Evolutionary conservation across 176 grass and related monocot species (phyloP), one percentile per base, ranked within the genome.

Genomic region (Zoysia pacifica): DNA sequence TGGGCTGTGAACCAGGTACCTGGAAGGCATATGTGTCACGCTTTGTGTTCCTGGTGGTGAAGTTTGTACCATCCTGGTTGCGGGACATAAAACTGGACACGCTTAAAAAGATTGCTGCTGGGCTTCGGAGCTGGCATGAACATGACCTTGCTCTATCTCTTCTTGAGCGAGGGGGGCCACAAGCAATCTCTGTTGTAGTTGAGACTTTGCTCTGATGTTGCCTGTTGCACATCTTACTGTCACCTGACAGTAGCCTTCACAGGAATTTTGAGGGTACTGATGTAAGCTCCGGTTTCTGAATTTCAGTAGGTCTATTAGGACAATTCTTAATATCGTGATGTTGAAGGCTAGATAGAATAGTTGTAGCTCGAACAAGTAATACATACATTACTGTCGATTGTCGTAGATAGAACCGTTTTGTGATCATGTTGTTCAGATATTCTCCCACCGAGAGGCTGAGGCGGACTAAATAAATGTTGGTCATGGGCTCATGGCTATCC

Each of bases 21-120:
- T 95, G 93, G 96, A 93, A 95, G 60, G 88, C 93, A 9, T 94
- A 95, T 38, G 90, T 95, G 36, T 93, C 88, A 0, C 83, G 86
- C 51, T 95, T 99, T 69, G 79, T 95, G 35, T 90, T 90, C 36
- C 55, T 99, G 42, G 64, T 99, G 51, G 96, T 99, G 51, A 99
- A 72, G 64, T 95, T 88, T 89, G 96, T 87, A 11, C 96, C 96
- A 3, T 81, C 84, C 59, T 99, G 96, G 96, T 63, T 99, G 67
- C 78, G 40, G 18, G 86, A 89, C 74, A 83, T 95, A 42, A 99
- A 95, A 43, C 76, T 86, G 63, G 88, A 90, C 35, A 91, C 90
- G 1, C 78, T 99, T 9, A 82, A 70, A 80, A 99, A 95, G 68
- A 84, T 99, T 46, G 86, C 96, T 2, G 51, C 65, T 47, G 92